Percentiles rank a stretch among this genome's conserved stretches.
phyloP scores from a whole-genome alignment of 306 rosid species.

The Carpinus fangiana region DNA sequence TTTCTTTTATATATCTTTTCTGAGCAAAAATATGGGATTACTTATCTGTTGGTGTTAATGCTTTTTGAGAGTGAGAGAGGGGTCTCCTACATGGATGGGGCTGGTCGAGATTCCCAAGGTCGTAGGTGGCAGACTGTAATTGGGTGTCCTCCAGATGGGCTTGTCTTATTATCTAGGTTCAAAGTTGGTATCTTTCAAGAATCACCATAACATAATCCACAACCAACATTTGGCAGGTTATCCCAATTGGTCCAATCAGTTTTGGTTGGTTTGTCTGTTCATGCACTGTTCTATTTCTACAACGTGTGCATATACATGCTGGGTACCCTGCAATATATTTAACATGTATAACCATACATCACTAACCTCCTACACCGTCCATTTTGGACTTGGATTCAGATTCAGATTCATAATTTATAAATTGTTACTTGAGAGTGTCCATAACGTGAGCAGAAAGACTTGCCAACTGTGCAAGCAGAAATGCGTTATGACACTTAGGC shows the following conservation, averaged over 20 bases:
- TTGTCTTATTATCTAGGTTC: constrained; percentile 3
- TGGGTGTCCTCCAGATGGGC: background rate
- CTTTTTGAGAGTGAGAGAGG: background rate
- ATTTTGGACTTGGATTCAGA: too few relatives aligned
- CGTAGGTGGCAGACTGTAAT: background rate
- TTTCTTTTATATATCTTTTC: background rate
- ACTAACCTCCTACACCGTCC: too few relatives aligned
- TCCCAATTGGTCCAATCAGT: constrained; percentile 1
- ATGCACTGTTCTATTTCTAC: background rate
- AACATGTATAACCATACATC: too few relatives aligned
- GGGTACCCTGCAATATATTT: too few relatives aligned
- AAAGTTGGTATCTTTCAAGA: constrained; percentile 8
- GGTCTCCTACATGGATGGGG: constrained; percentile 4
- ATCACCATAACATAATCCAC: background rate
- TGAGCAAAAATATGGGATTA: background rate
- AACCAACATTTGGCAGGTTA: constrained; percentile 10
- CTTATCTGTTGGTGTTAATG: constrained; percentile 7
- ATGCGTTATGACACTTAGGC: too few relatives aligned
- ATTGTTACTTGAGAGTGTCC: too few relatives aligned
- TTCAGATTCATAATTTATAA: too few relatives aligned
- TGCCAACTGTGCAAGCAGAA: too few relatives aligned
- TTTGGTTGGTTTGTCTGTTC: constrained; percentile 22
- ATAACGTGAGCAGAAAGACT: too few relatives aligned
- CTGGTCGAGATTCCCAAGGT: constrained; percentile 21
- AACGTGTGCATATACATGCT: background rate